Percentiles rank a stretch among this genome's conserved stretches.
These are phyloP conservation scores for Trypanosoma caninum DNA, from an alignment of 208 protist species.

Conservation along the genomic window DNA sequence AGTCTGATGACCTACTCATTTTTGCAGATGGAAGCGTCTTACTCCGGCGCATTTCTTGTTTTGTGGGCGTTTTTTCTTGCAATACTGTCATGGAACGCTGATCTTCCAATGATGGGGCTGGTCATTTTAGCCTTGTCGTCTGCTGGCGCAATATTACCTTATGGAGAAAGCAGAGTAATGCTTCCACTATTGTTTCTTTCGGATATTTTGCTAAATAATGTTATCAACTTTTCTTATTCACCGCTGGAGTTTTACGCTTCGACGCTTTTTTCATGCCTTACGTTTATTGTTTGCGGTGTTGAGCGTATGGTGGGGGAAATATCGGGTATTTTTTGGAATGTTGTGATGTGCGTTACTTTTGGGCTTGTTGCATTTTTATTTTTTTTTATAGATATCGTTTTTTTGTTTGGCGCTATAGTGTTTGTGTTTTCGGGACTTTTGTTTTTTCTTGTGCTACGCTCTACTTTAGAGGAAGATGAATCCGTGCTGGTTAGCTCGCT, in stretches of 20 bases:
- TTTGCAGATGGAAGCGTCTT: slow-evolving; percentile 64
- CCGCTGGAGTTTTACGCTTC: slow-evolving; percentile 82
- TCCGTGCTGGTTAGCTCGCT: slow-evolving; percentile 67
- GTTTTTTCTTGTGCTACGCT: slow-evolving; percentile 57
- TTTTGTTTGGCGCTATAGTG: slow-evolving; percentile 54
- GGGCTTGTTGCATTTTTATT: slow-evolving; percentile 48
- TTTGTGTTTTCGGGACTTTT: slow-evolving; percentile 64
- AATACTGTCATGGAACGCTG: slow-evolving; percentile 41
- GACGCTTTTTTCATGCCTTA: slow-evolving; percentile 71
- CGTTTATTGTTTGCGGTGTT: slow-evolving; percentile 39
- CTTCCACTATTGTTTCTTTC: slow-evolving; percentile 79
- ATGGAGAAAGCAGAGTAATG: slow-evolving; percentile 75
- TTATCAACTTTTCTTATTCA: slow-evolving; percentile 37
- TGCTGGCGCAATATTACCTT: slow-evolving; percentile 50
- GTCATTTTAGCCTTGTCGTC: slow-evolving; percentile 50
- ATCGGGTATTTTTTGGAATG: slow-evolving; percentile 36
- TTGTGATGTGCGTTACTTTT: slow-evolving; percentile 37
- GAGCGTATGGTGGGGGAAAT: slow-evolving; percentile 33
- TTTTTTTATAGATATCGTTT: slow-evolving; percentile 56
- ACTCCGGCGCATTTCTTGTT: slow-evolving; percentile 76
- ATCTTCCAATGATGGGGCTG: slow-evolving; percentile 37
- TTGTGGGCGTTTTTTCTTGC: slow-evolving; percentile 58
- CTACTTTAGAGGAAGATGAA: slow-evolving; percentile 70
- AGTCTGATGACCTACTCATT: slow-evolving; percentile 27
- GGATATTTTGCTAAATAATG: slow-evolving; percentile 57